These are phyloP conservation scores for Macrolepiota dolichaula DNA, from an alignment of 768 basidiomycete genomes.

Conservation along the genomic window DNA sequence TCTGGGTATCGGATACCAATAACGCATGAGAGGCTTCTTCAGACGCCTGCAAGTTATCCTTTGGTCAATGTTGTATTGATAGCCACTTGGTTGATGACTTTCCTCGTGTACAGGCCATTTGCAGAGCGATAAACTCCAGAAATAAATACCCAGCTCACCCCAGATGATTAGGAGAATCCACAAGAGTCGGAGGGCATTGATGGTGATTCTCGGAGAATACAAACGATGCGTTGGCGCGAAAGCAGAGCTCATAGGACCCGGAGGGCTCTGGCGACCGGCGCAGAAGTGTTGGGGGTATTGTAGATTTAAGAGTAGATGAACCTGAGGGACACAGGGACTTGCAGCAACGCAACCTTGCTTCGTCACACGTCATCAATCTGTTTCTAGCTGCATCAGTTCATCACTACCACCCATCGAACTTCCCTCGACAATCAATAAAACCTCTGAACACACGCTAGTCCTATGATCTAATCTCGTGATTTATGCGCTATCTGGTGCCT, in stretches of 20 bases:
- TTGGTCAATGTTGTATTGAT: slow-evolving; percentile 1
- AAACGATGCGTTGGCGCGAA: slow-evolving; percentile 9
- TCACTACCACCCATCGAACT: no score
- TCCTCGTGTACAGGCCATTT: slow-evolving; percentile 49
- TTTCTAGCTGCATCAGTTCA: background rate
- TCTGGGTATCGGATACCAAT: slow-evolving; percentile 67
- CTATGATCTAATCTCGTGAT: background rate
- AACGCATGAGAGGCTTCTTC: slow-evolving; percentile 52
- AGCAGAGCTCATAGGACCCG: background rate
- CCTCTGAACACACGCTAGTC: background rate
- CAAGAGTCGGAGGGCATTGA: slow-evolving; percentile 43
- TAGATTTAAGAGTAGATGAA: background rate
- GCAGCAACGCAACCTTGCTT: background rate
- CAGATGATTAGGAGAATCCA: slow-evolving; percentile 61
- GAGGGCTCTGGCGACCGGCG: background rate
- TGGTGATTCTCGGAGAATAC: slow-evolving; percentile 26
- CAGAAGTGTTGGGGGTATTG: background rate
- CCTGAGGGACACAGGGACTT: background rate
- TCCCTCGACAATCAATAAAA: background rate
- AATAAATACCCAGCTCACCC: slow-evolving; percentile 62
- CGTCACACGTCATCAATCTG: slow-evolving; percentile 4
- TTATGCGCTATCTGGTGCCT: no score
- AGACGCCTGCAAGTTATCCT: slow-evolving; percentile 7
- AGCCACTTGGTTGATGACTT: background rate
- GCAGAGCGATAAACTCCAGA: slow-evolving; percentile 55